Conservation (phyloP, 2,329 filamentous ascomycete species). For the Arthrobotrys iridis region DNA sequence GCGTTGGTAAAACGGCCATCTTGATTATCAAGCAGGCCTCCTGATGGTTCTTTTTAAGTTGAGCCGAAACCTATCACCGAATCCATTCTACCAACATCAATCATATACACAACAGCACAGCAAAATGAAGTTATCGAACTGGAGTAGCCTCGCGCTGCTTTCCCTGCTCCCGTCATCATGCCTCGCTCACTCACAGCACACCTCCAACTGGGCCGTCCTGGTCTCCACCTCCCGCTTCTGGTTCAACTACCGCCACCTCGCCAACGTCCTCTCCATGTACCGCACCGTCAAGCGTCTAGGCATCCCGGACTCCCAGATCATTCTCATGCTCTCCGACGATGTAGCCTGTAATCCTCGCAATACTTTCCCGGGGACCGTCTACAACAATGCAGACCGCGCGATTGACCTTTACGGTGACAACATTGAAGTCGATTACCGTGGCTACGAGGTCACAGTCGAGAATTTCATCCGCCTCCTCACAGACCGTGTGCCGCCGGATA, state of each 20-base stretch:
- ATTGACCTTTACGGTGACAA: slow-evolving; percentile 98
- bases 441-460: slow-evolving; percentile 98
- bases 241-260: slow-evolving; percentile 99
- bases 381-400: slow-evolving; percentile 95
- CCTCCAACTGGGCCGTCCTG: slow-evolving; percentile 99
- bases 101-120: not conserved
- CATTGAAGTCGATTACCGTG: slow-evolving; percentile 97
- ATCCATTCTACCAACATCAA: not conserved
- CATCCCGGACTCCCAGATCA: slow-evolving; percentile 98
- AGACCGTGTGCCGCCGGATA: slow-evolving; percentile 91
- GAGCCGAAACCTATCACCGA: not conserved
- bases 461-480: slow-evolving; percentile 97
- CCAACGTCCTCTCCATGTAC: slow-evolving; percentile 96
- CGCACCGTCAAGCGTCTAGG: slow-evolving; percentile 97
- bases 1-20: no score
- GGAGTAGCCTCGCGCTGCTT: slow-evolving; percentile 40
- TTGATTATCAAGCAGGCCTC: no score
- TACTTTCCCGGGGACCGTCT: slow-evolving; percentile 95
- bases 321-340: slow-evolving; percentile 99
- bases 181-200: slow-evolving; percentile 75
- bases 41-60: not conserved
- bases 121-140: slow-evolving; percentile 42
- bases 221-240: slow-evolving; percentile 98
- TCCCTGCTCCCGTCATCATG: slow-evolving; percentile 30
- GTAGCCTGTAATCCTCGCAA: slow-evolving; percentile 99